A percentile compares a stretch with the other conserved stretches of the same genome.
Conservation (phyloP, 2,329 filamentous ascomycete species). For the Clonostachys sp. region DNA sequence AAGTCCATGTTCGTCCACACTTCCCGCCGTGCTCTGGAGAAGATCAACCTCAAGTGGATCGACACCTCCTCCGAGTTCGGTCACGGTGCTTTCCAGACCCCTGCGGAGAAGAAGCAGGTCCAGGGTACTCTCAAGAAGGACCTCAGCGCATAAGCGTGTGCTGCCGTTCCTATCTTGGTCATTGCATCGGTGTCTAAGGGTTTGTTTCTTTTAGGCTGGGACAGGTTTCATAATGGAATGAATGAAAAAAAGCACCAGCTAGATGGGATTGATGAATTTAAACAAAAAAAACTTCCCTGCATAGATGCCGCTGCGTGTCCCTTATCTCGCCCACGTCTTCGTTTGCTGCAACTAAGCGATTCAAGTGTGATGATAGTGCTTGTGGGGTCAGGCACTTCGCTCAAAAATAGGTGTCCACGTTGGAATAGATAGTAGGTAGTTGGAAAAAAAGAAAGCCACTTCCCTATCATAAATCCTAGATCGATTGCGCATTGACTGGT, state of each 20-base stretch:
- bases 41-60: slow-evolving; percentile 99
- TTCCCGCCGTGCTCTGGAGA: slow-evolving; percentile 92
- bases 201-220: slow-evolving; percentile 29
- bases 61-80: slow-evolving; percentile 99
- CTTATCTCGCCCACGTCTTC: too few relatives aligned
- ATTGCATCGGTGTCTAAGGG: slow-evolving; percentile 53
- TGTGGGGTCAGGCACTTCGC: too few relatives aligned
- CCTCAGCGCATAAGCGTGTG: slow-evolving; percentile 38
- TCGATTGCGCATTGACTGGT: too few relatives aligned
- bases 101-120: slow-evolving; percentile 96
- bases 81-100: slow-evolving; percentile 99
- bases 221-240: slow-evolving; percentile 23
- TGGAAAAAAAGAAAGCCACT: too few relatives aligned
- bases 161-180: slow-evolving; percentile 32
- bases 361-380: too few relatives aligned
- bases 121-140: slow-evolving; percentile 99
- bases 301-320: too few relatives aligned
- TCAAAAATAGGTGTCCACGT: too few relatives aligned
- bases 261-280: slow-evolving; percentile 18
- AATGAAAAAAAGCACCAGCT: slow-evolving; percentile 21
- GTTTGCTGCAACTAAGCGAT: too few relatives aligned
- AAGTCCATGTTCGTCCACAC: slow-evolving; percentile 99
- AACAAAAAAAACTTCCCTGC: not conserved
- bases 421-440: too few relatives aligned
- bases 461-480: too few relatives aligned